Evolutionary conservation across 345 rosid species (phyloP).

Genomic region (Pistacia integerrima): DNA sequence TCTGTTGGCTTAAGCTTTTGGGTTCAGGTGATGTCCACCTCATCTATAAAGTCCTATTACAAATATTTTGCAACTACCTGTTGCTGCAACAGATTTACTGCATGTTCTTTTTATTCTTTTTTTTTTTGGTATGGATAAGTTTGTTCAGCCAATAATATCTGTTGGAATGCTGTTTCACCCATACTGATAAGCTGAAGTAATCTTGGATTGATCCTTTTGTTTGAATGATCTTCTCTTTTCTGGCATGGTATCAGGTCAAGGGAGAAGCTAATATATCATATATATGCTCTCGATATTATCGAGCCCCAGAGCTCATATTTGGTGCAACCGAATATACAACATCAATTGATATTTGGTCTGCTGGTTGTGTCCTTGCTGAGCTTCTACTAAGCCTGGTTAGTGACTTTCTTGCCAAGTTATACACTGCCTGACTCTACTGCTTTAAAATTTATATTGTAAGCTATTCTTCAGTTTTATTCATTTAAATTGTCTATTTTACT

Average conservation of each 20-base stretch:
- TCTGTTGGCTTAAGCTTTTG: neutral
- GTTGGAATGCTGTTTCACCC: neutral
- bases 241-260: constrained; percentile 48
- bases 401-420: constrained; percentile 11
- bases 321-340: constrained; percentile 82
- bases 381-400: constrained; percentile 81
- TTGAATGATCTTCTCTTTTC: neutral
- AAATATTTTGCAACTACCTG: neutral
- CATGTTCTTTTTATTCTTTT: neutral
- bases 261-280: constrained; percentile 85
- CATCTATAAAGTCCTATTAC: neutral
- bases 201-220: no score
- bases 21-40: neutral
- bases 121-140: neutral
- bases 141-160: neutral
- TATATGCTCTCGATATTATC: constrained; percentile 85
- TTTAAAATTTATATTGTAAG: neutral
- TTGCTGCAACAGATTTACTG: neutral
- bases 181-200: neutral
- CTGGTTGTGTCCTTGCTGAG: constrained; percentile 92
- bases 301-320: constrained; percentile 88
- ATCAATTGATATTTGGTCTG: constrained; percentile 89
- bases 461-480: neutral
- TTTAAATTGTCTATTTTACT: neutral
- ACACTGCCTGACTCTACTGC: neutral